These are phyloP conservation scores for Medicago truncatula DNA, from an alignment of 306 rosid genomes.

Conservation along the genomic window DNA sequence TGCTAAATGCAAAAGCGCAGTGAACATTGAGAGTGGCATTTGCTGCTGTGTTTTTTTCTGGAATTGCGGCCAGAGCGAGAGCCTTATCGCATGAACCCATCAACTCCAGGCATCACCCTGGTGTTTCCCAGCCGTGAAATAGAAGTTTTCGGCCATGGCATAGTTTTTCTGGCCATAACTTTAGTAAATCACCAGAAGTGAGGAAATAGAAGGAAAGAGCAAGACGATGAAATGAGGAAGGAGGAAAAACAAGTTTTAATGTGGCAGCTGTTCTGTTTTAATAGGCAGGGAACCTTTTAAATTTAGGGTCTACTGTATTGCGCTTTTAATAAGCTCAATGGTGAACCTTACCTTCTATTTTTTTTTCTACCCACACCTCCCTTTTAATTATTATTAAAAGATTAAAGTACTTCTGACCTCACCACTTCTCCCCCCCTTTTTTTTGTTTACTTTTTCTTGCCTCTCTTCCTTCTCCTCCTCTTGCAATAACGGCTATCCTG, in stretches of 20 bases:
- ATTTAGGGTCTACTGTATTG: background rate
- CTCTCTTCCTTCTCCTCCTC: background rate
- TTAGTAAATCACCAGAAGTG: background rate
- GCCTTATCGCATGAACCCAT: background rate
- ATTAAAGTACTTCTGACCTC: too few species aligned
- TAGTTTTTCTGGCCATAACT: background rate
- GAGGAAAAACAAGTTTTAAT: background rate
- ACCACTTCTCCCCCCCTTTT: too few species aligned
- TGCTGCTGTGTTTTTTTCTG: background rate
- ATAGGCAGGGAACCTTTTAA: background rate
- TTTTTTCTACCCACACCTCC: too few species aligned
- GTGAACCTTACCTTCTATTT: background rate
- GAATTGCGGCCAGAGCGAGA: background rate
- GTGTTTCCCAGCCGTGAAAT: background rate
- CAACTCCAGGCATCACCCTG: background rate
- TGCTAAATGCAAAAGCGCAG: background rate
- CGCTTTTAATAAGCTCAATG: background rate
- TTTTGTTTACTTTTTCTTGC: background rate
- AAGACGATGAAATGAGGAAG: background rate
- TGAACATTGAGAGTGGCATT: background rate
- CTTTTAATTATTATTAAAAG: too few species aligned
- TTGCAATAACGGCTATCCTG: too few species aligned
- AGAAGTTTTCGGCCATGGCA: background rate
- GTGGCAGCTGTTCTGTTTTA: background rate
- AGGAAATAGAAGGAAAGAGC: background rate